phyloP scores from a whole-genome alignment of 495 filamentous ascomycete species.

The Annulohypoxylon moriforme region DNA sequence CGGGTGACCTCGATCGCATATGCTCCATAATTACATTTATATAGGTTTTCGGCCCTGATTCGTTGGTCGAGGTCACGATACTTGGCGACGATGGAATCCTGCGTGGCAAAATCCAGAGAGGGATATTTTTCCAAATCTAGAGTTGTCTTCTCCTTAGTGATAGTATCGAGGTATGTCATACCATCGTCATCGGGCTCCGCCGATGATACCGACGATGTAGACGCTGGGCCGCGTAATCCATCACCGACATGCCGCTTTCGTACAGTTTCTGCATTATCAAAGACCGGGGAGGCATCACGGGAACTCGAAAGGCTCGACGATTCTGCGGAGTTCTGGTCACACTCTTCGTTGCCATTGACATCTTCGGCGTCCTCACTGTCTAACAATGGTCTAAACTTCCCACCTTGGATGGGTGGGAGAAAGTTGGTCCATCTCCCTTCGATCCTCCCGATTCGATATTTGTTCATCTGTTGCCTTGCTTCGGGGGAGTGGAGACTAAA shows the following conservation, averaged over 20 bases:
- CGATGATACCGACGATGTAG: constrained; percentile 57
- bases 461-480: constrained; percentile 78
- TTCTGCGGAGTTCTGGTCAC: constrained; percentile 45
- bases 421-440: constrained; percentile 90
- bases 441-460: constrained; percentile 85
- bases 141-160: constrained; percentile 79
- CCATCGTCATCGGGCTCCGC: constrained; percentile 56
- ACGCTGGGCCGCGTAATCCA: constrained; percentile 46
- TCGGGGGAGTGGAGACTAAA: constrained; percentile 84
- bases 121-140: constrained; percentile 86
- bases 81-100: constrained; percentile 80
- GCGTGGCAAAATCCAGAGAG: constrained; percentile 76
- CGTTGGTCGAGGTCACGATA: constrained; percentile 80
- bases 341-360: constrained; percentile 57
- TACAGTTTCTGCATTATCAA: constrained; percentile 63
- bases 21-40: constrained; percentile 83
- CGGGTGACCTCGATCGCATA: constrained; percentile 81
- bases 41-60: constrained; percentile 80
- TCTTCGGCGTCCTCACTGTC: constrained; percentile 55
- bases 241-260: constrained; percentile 43
- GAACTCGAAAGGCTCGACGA: constrained; percentile 58
- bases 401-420: constrained; percentile 91
- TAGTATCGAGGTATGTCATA: constrained; percentile 75
- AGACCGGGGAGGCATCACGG: constrained; percentile 71
- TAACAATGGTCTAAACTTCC: constrained; percentile 74